phyloP scores from a whole-genome alignment of 331 rosid species.

The Pyrus hybrid region DNA sequence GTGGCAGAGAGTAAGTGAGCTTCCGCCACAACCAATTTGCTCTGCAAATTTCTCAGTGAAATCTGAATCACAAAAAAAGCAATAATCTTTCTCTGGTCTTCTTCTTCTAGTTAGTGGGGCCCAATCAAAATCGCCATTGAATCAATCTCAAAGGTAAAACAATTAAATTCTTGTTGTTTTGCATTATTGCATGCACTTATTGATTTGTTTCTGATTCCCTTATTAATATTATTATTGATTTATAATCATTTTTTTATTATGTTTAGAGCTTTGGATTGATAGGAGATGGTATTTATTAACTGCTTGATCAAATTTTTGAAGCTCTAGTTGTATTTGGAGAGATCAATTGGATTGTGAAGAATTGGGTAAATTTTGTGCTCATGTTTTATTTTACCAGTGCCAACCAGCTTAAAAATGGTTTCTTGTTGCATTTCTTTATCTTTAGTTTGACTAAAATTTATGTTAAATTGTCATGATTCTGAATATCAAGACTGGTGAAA shows the following conservation, averaged over 20 bases:
- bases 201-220: neutral
- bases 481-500: neutral
- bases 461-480: neutral
- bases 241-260: neutral
- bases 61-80: neutral
- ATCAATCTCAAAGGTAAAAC: neutral
- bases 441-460: neutral
- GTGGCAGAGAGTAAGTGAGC: neutral
- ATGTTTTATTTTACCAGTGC: neutral
- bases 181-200: neutral
- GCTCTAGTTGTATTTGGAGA: neutral
- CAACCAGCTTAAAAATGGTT: neutral
- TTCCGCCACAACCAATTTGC: neutral
- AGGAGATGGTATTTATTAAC: neutral
- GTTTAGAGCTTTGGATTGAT: neutral
- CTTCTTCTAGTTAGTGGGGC: neutral
- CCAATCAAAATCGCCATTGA: neutral
- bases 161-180: neutral
- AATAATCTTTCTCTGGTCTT: neutral
- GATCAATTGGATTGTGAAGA: neutral
- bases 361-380: neutral
- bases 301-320: neutral
- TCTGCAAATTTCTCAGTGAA: neutral
- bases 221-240: neutral
- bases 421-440: neutral